These are phyloP conservation scores for Solanum virginianum DNA, from an alignment of 257 asterid species.

Conservation along the genomic window DNA sequence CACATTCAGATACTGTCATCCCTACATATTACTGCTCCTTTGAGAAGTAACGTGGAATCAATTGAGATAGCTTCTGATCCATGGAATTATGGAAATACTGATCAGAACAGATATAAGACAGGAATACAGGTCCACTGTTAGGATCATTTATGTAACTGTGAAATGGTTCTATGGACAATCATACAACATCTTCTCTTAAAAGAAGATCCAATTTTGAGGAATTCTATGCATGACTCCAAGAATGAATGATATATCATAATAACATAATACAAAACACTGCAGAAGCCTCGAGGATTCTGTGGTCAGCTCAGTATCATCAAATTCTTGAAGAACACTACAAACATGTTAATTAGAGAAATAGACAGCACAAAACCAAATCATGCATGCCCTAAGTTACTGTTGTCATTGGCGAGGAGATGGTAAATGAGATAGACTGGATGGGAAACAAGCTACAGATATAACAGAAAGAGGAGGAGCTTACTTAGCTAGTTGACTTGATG, in stretches of 20 bases:
- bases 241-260: neutral
- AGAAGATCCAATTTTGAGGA: neutral
- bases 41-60: neutral
- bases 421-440: neutral
- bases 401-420: neutral
- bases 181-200: neutral
- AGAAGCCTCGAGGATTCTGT: neutral
- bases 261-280: neutral
- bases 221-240: neutral
- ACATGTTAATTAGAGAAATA: neutral
- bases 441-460: neutral
- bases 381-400: neutral
- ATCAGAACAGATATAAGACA: neutral
- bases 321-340: neutral
- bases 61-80: neutral
- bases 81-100: neutral
- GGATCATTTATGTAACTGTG: neutral
- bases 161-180: neutral
- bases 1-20: neutral
- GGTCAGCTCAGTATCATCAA: neutral
- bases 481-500: constrained; percentile 85
- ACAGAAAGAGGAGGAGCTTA: constrained; percentile 25
- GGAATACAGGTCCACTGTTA: neutral
- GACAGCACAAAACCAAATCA: neutral
- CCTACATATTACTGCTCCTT: neutral